Evolutionary conservation across 169 alveolate genomes (phyloP).

Genomic region (Cystoisospora suis): DNA sequence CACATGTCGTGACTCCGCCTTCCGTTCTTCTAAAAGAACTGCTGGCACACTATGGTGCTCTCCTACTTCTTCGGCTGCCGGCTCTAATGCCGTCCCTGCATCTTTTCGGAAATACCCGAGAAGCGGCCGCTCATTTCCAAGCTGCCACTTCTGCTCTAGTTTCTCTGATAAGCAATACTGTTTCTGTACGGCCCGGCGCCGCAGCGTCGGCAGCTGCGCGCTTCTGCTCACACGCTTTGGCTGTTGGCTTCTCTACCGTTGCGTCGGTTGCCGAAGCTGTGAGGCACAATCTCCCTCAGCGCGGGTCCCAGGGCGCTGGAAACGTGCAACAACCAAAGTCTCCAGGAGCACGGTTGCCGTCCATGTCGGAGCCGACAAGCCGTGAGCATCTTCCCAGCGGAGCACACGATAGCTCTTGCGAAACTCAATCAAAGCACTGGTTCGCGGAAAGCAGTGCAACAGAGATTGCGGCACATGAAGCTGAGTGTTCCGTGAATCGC

Average conservation of each 20-base stretch:
- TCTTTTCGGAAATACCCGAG: not conserved
- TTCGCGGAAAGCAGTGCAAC: too few species aligned
- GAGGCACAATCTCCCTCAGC: not conserved
- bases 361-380: not conserved
- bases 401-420: too few species aligned
- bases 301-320: not conserved
- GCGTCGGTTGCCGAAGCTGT: constrained; percentile 9
- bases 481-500: too few species aligned
- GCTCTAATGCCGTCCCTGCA: not conserved
- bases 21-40: not conserved
- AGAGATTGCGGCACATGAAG: too few species aligned
- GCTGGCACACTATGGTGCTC: constrained; percentile 21
- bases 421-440: too few species aligned
- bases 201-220: not conserved
- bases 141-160: not conserved
- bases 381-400: not conserved
- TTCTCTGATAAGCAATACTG: not conserved
- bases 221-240: constrained; percentile 18
- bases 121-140: not conserved
- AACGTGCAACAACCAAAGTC: too few species aligned
- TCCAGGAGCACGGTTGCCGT: not conserved
- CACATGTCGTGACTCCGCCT: not conserved
- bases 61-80: not conserved
- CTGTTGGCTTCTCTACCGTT: not conserved
- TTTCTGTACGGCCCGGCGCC: not conserved